Evolutionary conservation across 305 asterid genomes (phyloP).

Genomic region (Salvia sclarea): DNA sequence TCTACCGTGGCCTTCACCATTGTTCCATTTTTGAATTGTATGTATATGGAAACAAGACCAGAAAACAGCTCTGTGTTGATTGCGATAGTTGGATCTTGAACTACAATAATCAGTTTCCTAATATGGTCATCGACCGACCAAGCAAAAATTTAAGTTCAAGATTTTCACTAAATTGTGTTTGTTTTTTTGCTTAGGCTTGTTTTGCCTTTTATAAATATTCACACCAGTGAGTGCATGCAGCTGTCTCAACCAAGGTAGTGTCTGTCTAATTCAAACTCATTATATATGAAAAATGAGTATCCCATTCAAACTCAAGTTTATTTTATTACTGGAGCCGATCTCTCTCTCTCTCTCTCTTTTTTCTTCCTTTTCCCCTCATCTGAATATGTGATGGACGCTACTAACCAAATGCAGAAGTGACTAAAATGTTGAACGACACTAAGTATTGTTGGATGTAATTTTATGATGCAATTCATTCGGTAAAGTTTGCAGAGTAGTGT

Average conservation of each 20-base stretch:
- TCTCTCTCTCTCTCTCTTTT: no score
- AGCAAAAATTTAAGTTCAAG: not conserved
- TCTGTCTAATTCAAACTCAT: no score
- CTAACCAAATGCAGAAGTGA: no score
- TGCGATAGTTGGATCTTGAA: conserved; percentile 1
- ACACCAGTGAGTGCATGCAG: not conserved
- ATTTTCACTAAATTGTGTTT: conserved; percentile 9
- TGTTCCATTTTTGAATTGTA: not conserved
- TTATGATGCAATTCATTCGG: no score
- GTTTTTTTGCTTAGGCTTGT: not conserved
- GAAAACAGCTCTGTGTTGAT: not conserved
- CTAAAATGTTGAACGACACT: not conserved
- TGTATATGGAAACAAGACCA: not conserved
- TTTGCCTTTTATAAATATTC: not conserved
- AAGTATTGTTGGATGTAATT: no score
- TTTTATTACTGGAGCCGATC: no score
- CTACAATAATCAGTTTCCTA: not conserved
- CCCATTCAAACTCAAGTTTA: no score
- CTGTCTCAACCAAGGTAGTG: no score
- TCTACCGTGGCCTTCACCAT: conserved; percentile 4
- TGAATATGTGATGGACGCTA: no score
- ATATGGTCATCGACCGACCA: conserved; percentile 23
- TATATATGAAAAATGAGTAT: no score
- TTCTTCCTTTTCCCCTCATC: no score
- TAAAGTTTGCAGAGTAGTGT: no score